A percentile compares a stretch with the other conserved stretches of the same genome.
These are phyloP conservation scores for Boletus semigastroideus DNA, from an alignment of 1,284 basidiomycete species.

Conservation along the genomic window DNA sequence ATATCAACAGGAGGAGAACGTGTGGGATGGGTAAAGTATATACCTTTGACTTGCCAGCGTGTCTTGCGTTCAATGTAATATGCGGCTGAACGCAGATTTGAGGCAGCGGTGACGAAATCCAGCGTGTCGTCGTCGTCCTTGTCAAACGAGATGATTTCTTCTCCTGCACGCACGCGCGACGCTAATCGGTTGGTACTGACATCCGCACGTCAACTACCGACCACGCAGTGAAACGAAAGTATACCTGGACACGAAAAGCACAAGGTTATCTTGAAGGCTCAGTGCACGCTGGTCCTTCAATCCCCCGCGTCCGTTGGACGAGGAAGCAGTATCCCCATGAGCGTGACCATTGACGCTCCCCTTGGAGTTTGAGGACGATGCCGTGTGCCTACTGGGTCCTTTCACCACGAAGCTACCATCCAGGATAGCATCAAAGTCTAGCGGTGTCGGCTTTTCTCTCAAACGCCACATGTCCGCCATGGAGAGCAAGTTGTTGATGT, in stretches of 20 bases:
- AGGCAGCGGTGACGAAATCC: constrained; percentile 93
- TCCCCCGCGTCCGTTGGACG: constrained; percentile 31
- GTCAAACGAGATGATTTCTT: constrained; percentile 87
- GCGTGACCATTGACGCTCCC: constrained; percentile 24
- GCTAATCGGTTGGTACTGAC: constrained; percentile 77
- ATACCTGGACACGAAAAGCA: constrained; percentile 82
- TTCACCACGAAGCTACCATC: constrained; percentile 54
- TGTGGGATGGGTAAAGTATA: not conserved
- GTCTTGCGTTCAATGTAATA: constrained; percentile 91
- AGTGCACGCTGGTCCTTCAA: constrained; percentile 83
- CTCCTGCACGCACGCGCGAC: constrained; percentile 67
- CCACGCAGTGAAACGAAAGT: constrained; percentile 1
- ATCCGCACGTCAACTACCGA: constrained; percentile 5
- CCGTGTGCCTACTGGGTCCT: constrained; percentile 11
- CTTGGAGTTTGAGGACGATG: constrained; percentile 13
- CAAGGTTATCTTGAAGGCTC: constrained; percentile 75
- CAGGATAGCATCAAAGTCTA: constrained; percentile 77
- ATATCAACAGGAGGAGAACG: not conserved
- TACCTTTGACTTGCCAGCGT: constrained; percentile 93
- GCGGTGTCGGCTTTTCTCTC: constrained; percentile 79
- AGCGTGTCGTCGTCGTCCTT: constrained; percentile 98
- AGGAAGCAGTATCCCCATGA: constrained; percentile 25
- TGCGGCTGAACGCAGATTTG: constrained; percentile 88
- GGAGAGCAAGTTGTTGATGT: constrained; percentile 85
- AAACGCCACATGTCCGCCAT: constrained; percentile 99